phyloP scores from a whole-genome alignment of 192 early-diverging fungal species.

The Podila epigama region DNA sequence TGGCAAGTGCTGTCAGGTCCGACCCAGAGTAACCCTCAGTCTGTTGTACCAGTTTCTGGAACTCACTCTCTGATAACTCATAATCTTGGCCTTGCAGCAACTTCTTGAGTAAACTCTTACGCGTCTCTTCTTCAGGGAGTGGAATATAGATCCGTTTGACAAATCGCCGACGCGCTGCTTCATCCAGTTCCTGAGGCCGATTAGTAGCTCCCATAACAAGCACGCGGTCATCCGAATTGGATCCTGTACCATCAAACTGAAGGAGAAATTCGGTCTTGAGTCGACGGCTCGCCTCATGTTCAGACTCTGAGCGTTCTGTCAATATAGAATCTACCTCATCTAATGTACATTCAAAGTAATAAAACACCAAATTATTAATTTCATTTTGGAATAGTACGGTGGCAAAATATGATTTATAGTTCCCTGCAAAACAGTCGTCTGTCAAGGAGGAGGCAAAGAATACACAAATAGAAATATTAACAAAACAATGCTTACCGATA shows the following conservation, averaged over 20 bases:
- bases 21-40: slow-evolving; percentile 86
- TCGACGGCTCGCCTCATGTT: slow-evolving; percentile 81
- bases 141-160: slow-evolving; percentile 80
- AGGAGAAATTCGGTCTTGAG: slow-evolving; percentile 93
- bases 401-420: too few species aligned
- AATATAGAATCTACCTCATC: slow-evolving; percentile 81
- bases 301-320: slow-evolving; percentile 83
- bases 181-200: slow-evolving; percentile 86
- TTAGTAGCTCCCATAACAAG: slow-evolving; percentile 96
- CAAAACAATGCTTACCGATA: slow-evolving; percentile 68
- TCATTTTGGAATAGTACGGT: too few species aligned
- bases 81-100: slow-evolving; percentile 64
- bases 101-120: slow-evolving; percentile 64
- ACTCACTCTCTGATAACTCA: slow-evolving; percentile 58
- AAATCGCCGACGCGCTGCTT: slow-evolving; percentile 86
- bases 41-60: slow-evolving; percentile 60
- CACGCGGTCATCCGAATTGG: slow-evolving; percentile 59
- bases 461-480: too few species aligned
- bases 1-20: slow-evolving; percentile 80
- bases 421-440: too few species aligned
- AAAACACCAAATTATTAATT: background rate
- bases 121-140: slow-evolving; percentile 73
- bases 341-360: background rate
- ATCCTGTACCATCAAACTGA: slow-evolving; percentile 75
- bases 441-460: too few species aligned